A percentile compares a stretch with the other conserved stretches of the same genome.
phyloP scores from a whole-genome alignment of 2,329 filamentous ascomycete species.

The Raffaelea deltoideospora region DNA sequence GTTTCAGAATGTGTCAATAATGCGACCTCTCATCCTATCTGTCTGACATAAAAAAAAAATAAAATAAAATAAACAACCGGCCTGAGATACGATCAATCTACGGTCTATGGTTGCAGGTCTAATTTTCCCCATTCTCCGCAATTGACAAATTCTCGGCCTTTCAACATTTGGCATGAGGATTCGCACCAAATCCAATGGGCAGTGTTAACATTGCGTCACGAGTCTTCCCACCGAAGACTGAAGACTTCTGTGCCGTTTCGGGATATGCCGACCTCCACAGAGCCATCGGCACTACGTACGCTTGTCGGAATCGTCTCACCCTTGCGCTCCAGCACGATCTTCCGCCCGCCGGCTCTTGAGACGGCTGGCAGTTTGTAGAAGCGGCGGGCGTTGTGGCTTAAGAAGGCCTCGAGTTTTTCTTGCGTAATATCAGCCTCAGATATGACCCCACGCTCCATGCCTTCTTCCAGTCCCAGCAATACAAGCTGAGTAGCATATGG shows the following conservation, averaged over 20 bases:
- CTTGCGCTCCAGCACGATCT: slow-evolving; percentile 24
- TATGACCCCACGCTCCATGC: slow-evolving; percentile 37
- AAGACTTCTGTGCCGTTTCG: slow-evolving; percentile 25
- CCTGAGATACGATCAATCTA: too few species aligned
- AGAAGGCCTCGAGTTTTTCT: slow-evolving; percentile 37
- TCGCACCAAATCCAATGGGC: too few species aligned
- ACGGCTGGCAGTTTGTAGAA: slow-evolving; percentile 33
- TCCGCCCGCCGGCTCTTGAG: slow-evolving; percentile 10
- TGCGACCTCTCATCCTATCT: too few species aligned
- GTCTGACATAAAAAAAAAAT: too few species aligned
- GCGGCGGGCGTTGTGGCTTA: slow-evolving; percentile 33
- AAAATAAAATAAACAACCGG: too few species aligned
- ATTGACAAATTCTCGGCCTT: too few species aligned
- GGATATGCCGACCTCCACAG: slow-evolving; percentile 27
- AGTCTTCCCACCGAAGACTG: slow-evolving; percentile 20
- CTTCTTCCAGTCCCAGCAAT: slow-evolving; percentile 47
- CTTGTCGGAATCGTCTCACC: slow-evolving; percentile 24
- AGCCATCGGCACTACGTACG: slow-evolving; percentile 21
- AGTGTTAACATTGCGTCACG: too few species aligned
- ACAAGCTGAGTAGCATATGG: slow-evolving; percentile 46
- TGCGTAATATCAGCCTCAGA: slow-evolving; percentile 35
- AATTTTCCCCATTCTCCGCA: too few species aligned
- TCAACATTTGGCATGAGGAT: too few species aligned
- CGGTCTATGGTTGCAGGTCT: too few species aligned
- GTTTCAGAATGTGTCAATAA: too few species aligned